A percentile compares a stretch with the other conserved stretches of the same genome.
These are phyloP conservation scores for Telopea speciosissima DNA, from an alignment of 177 flowering plant genomes.

Conservation along the genomic window DNA sequence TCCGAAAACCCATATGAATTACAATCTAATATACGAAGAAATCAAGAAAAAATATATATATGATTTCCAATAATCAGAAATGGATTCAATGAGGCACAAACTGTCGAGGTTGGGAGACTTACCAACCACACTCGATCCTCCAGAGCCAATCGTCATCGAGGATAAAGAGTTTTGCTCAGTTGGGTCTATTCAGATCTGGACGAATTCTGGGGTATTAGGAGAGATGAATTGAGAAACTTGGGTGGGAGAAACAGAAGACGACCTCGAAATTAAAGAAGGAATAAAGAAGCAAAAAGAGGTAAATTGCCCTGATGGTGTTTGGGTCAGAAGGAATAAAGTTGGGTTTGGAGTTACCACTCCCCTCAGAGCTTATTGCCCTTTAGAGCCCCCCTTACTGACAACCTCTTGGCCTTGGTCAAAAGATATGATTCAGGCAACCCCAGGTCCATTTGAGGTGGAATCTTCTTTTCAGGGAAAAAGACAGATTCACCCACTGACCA, in stretches of 20 bases:
- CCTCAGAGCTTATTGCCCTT: too few species aligned
- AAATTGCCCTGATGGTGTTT: too few species aligned
- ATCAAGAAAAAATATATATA: too few species aligned
- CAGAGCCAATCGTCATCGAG: constrained; percentile 17
- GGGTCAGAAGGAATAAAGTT: not conserved
- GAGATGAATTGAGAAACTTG: not conserved
- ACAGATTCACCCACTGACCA: too few species aligned
- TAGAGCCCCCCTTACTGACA: too few species aligned
- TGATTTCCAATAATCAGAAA: not conserved
- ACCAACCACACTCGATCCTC: constrained; percentile 19
- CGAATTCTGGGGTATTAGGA: not conserved
- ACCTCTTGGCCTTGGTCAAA: too few species aligned
- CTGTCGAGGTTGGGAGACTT: not conserved
- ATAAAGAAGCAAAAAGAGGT: not conserved
- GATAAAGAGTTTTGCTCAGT: not conserved
- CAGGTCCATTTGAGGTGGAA: too few species aligned
- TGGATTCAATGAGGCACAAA: not conserved
- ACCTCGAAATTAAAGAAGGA: not conserved
- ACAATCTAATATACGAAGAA: not conserved
- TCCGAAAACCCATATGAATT: not conserved
- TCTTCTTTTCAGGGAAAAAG: too few species aligned
- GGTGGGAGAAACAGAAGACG: not conserved
- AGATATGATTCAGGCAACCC: too few species aligned
- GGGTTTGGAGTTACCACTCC: not conserved
- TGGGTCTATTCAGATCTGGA: not conserved